phyloP scores from a whole-genome alignment of 352 stramenopile species.

The Pythium phragmitis region DNA sequence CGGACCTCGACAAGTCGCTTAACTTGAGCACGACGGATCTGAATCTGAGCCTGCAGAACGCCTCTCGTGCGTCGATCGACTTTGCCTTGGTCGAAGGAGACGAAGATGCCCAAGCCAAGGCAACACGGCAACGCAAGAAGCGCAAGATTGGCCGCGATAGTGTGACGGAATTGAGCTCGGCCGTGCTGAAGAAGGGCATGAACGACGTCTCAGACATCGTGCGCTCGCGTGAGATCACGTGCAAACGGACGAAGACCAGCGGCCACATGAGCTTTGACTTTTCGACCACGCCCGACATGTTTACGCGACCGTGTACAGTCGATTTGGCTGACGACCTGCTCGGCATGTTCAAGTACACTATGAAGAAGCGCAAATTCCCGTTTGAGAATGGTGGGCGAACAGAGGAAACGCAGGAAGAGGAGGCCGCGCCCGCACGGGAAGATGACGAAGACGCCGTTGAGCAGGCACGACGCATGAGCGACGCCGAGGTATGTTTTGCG shows the following conservation, averaged over 20 bases:
- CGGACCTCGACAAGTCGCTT: constrained; percentile 43
- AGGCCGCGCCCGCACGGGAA: constrained; percentile 18
- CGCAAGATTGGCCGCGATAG: constrained; percentile 79
- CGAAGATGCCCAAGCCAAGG: constrained; percentile 32
- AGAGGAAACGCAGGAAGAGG: constrained; percentile 17
- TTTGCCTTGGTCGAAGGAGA: constrained; percentile 44
- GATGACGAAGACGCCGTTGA: constrained; percentile 54
- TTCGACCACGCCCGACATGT: constrained; percentile 42
- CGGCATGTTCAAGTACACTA: constrained; percentile 77
- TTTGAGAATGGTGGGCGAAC: constrained; percentile 36
- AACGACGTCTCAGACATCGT: constrained; percentile 76
- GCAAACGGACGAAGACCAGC: constrained; percentile 31
- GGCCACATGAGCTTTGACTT: constrained; percentile 28
- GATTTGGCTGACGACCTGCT: constrained; percentile 66
- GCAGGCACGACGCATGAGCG: constrained; percentile 65
- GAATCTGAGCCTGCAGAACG: constrained; percentile 65
- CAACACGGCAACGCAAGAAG: constrained; percentile 68
- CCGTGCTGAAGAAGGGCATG: constrained; percentile 76
- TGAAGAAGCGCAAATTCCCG: constrained; percentile 86
- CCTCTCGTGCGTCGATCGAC: constrained; percentile 66
- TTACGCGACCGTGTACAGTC: constrained; percentile 51
- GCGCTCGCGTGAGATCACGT: constrained; percentile 45
- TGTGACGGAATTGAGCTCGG: constrained; percentile 76
- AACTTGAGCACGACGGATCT: constrained; percentile 69
- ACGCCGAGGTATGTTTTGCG: constrained; percentile 38